phyloP scores from a whole-genome alignment of 2,329 filamentous ascomycete genomes.

The Neopestalotiopsis clavispora region DNA sequence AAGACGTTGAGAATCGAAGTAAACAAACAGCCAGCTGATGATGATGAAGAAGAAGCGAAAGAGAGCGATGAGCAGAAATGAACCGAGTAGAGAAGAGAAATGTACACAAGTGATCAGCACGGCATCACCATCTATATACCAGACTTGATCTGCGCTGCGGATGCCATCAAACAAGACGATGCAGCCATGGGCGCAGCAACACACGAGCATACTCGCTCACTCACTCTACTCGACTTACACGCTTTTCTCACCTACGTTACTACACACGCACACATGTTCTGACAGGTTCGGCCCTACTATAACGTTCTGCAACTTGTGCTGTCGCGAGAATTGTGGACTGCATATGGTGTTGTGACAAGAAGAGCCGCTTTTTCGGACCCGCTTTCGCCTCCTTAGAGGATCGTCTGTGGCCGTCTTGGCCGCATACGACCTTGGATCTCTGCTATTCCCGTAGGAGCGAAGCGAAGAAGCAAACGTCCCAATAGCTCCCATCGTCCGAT shows the following conservation, averaged over 20 bases:
- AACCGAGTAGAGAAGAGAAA: background rate
- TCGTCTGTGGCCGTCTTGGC: slow-evolving; percentile 3
- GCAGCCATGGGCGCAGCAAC: background rate
- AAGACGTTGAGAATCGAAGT: slow-evolving; percentile 5
- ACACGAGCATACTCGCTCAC: background rate
- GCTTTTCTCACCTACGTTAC: background rate
- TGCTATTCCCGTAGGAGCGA: slow-evolving; percentile 7
- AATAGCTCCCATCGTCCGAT: background rate
- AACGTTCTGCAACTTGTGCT: slow-evolving; percentile 9
- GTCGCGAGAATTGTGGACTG: slow-evolving; percentile 9
- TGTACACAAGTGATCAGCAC: background rate
- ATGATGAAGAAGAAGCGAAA: background rate
- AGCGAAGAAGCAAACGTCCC: background rate
- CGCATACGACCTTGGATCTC: background rate
- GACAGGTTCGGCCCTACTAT: slow-evolving; percentile 11
- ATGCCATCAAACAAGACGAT: background rate
- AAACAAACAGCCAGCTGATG: slow-evolving; percentile 11
- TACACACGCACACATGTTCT: background rate
- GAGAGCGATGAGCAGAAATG: slow-evolving; percentile 5
- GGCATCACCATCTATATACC: slow-evolving; percentile 5
- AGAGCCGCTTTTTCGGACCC: slow-evolving; percentile 6
- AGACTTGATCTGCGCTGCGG: background rate
- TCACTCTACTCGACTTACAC: background rate
- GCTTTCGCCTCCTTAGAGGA: slow-evolving; percentile 8
- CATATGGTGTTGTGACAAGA: slow-evolving; percentile 6